phyloP scores from a whole-genome alignment of 2,329 filamentous ascomycete genomes.

The Arthrobotrys conoides region DNA sequence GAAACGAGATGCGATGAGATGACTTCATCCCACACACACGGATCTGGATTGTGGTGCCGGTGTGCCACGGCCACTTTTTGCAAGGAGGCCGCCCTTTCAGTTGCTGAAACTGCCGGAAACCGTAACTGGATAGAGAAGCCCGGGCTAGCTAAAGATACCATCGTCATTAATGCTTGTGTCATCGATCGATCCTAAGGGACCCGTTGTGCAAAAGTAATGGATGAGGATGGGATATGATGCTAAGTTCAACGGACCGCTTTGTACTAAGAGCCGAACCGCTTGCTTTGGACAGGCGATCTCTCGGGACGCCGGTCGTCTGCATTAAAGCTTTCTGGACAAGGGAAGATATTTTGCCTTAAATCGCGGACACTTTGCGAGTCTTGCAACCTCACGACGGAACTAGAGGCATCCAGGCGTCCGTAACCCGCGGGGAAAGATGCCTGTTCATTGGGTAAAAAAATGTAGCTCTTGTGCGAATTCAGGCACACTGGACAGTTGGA shows the following conservation, averaged over 20 bases:
- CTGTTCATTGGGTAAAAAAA: slow-evolving; percentile 40
- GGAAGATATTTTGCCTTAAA: slow-evolving; percentile 51
- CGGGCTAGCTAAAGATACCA: slow-evolving; percentile 37
- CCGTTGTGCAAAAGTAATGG: slow-evolving; percentile 3
- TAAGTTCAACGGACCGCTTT: slow-evolving; percentile 24
- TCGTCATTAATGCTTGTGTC: slow-evolving; percentile 23
- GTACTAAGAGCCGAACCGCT: slow-evolving; percentile 8
- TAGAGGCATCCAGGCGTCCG: slow-evolving; percentile 50
- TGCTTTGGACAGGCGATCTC: slow-evolving; percentile 24
- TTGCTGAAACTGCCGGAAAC: slow-evolving; percentile 57
- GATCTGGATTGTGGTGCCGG: slow-evolving; percentile 53
- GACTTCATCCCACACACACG: slow-evolving; percentile 60
- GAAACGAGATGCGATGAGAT: slow-evolving; percentile 56
- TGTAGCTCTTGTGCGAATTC: slow-evolving; percentile 38
- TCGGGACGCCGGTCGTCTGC: slow-evolving; percentile 43
- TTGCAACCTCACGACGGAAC: slow-evolving; percentile 43
- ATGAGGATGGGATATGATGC: slow-evolving; percentile 5
- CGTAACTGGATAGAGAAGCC: slow-evolving; percentile 56
- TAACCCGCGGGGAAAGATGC: slow-evolving; percentile 54
- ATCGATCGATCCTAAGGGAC: slow-evolving; percentile 11
- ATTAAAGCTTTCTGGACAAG: slow-evolving; percentile 24
- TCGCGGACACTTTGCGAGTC: slow-evolving; percentile 56
- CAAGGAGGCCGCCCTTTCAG: slow-evolving; percentile 36
- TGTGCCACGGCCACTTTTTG: slow-evolving; percentile 52
- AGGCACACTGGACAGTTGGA: slow-evolving; percentile 42